phyloP scores from a whole-genome alignment of 768 basidiomycete genomes.

The Krasilnikovozyma curviuscula region DNA sequence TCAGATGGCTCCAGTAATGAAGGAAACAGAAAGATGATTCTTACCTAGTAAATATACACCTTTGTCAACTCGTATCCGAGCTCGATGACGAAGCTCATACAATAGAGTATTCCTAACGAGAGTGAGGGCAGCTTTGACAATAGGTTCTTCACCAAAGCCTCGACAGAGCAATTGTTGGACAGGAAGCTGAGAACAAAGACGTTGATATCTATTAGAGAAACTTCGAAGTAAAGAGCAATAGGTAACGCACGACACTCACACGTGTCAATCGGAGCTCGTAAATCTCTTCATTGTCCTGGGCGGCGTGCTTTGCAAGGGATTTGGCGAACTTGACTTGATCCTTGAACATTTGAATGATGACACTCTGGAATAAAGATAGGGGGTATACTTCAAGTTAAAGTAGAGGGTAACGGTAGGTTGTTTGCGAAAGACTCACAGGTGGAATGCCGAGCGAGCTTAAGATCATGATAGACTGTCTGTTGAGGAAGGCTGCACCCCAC shows the following conservation, averaged over 20 bases:
- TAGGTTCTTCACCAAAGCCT: background rate
- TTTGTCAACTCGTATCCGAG: constrained; percentile 3
- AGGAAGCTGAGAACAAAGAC: background rate
- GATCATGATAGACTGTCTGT: constrained; percentile 5
- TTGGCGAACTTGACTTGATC: background rate
- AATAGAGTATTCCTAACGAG: background rate
- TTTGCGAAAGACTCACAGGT: background rate
- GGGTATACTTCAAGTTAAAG: background rate
- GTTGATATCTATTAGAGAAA: background rate
- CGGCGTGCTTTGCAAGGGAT: background rate
- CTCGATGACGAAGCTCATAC: constrained; percentile 4
- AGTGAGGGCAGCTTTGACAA: background rate
- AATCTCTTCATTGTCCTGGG: background rate
- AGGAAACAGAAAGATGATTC: background rate
- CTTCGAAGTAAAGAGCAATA: background rate
- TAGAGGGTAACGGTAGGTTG: too few relatives aligned
- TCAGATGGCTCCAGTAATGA: background rate
- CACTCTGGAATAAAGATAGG: background rate
- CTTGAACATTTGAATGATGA: background rate
- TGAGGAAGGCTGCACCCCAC: background rate
- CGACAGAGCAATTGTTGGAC: background rate
- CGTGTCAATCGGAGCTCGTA: background rate
- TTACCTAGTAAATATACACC: constrained; percentile 4
- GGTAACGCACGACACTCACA: background rate
- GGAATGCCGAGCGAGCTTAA: background rate